Evolutionary conservation across 345 rosid genomes (phyloP), one percentile per base, ranked within the genome.

Genomic region (Lepidium didymum): DNA sequence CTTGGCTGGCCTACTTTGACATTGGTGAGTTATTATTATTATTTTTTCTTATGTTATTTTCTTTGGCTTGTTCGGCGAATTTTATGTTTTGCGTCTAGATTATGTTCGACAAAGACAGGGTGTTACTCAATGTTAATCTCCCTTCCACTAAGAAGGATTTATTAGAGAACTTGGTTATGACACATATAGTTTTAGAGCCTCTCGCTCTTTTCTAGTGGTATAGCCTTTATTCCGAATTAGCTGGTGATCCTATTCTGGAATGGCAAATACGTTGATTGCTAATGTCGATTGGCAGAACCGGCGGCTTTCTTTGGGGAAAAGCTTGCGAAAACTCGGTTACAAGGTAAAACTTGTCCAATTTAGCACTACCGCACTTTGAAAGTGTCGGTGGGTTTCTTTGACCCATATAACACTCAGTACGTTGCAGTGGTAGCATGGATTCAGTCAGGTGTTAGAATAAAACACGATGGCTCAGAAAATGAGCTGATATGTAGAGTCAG

Each of bases 271-370:
- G 27, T 70, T 58, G 58, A 27, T 53, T 64, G 69, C 67, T 65
- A 61, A 59, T 54, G 51, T 47, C 33, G 61, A 9, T 55, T 65
- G 68, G 68, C 76, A 72, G 80, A 67, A 62, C 69, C 41, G 65
- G 57, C 54, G 55, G 70, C 70, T 67, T 77, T 62, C 74, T 67
- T 72, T 72, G 77, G 69, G 80, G 68, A 76, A 70, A 70, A 56
- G 80, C 72, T 53, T 72, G 59, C 72, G 41, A 65, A 70, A 76
- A 59, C 73, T 67, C 46, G 68, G 72, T 70, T 72, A 53, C 76
- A 76, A 76, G 80, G 80, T 76, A 70, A 55, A 67, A 71, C 65
- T 77, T 70, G 73, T 67, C 70, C 52, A 72, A 41, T 61, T 36
- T 31, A 67, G 58, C 37, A 41, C 2, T 45, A 29, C 62, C 68